These are phyloP conservation scores for Hymenotorrendiella dingleyae DNA, from an alignment of 2,329 filamentous ascomycete species.

Conservation along the genomic window DNA sequence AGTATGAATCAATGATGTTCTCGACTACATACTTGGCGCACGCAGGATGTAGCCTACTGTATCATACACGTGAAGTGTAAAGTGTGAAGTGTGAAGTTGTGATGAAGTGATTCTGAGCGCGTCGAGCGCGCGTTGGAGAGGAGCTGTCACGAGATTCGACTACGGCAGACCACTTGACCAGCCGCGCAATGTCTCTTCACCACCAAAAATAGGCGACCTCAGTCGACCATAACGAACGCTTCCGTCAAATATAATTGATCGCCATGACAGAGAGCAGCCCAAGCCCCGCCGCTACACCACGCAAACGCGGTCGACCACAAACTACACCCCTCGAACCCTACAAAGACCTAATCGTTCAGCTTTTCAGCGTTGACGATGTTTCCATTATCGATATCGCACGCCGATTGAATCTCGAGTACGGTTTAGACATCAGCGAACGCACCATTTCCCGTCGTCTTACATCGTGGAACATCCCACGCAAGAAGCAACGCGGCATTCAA, in stretches of 20 bases:
- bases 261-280: constrained; percentile 14
- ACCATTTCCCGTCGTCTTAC: constrained; percentile 26
- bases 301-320: constrained; percentile 24
- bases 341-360: constrained; percentile 25
- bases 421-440: constrained; percentile 25
- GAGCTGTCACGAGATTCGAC: no score
- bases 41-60: no score
- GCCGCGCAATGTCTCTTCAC: no score
- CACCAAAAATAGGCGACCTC: background rate
- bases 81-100: no score
- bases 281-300: constrained; percentile 1
- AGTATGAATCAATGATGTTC: no score
- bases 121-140: no score
- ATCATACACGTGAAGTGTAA: no score
- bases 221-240: constrained; percentile 22
- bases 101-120: no score
- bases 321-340: constrained; percentile 23
- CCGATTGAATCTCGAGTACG: constrained; percentile 23
- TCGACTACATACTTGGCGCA: no score
- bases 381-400: constrained; percentile 26
- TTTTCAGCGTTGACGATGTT: constrained; percentile 22
- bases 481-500: constrained; percentile 20
- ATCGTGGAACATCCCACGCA: constrained; percentile 25
- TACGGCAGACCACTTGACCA: no score
- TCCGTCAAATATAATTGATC: constrained; percentile 19